Conservation (phyloP, 805 yeast species). For the Starmerella bombicola region DNA sequence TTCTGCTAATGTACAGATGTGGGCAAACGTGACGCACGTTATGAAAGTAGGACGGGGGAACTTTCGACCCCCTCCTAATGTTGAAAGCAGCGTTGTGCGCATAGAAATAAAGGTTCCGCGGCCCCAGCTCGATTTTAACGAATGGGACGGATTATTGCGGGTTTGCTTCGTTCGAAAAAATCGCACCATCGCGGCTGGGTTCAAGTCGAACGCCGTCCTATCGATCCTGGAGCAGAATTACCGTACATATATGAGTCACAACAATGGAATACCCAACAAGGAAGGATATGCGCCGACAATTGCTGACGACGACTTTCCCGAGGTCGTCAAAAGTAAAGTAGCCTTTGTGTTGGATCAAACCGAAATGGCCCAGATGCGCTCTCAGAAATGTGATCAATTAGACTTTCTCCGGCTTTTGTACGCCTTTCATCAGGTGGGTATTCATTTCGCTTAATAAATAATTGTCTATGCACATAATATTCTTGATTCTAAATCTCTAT, state of each 20-base stretch:
- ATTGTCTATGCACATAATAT: not conserved
- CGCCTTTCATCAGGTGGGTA: constrained; percentile 94
- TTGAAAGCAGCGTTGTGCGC: constrained; percentile 90
- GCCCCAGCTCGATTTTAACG: constrained; percentile 86
- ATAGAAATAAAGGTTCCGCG: constrained; percentile 85
- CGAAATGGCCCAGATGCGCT: constrained; percentile 70
- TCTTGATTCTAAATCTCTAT: not conserved
- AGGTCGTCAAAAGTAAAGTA: constrained; percentile 56
- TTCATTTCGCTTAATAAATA: constrained; percentile 65
- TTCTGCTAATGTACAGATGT: constrained; percentile 96
- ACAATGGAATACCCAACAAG: constrained; percentile 31
- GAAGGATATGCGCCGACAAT: constrained; percentile 34
- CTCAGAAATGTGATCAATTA: constrained; percentile 89
- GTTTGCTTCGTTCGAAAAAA: constrained; percentile 88
- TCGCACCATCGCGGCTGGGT: constrained; percentile 83
- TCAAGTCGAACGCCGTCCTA: constrained; percentile 66
- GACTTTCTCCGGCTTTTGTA: constrained; percentile 72
- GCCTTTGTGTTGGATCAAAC: constrained; percentile 66
- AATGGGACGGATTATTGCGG: constrained; percentile 93
- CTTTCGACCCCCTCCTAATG: constrained; percentile 97
- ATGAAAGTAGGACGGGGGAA: constrained; percentile 97
- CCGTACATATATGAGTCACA: constrained; percentile 54
- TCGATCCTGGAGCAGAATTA: constrained; percentile 81
- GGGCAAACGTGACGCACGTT: constrained; percentile 97
- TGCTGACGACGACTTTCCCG: constrained; percentile 28